A percentile compares a stretch with the other conserved stretches of the same genome.
These are phyloP conservation scores for Stemphylium beticola DNA, from an alignment of 2,329 filamentous ascomycete species.

Conservation along the genomic window DNA sequence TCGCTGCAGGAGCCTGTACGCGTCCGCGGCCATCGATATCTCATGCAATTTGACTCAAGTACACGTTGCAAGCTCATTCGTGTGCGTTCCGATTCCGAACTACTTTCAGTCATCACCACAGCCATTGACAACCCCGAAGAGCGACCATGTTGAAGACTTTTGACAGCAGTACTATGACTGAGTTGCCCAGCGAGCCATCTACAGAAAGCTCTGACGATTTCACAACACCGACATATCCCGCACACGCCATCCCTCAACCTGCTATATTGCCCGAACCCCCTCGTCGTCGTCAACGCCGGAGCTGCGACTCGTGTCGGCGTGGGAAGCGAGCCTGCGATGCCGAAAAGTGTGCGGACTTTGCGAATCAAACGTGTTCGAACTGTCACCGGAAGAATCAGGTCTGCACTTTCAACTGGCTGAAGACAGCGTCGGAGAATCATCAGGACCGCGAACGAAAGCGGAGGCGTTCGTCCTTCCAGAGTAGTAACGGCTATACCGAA, in stretches of 20 bases:
- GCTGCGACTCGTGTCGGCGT: slow-evolving; percentile 54
- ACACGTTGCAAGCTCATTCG: neutral
- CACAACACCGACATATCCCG: neutral
- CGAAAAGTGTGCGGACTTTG: slow-evolving; percentile 32
- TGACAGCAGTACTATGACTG: slow-evolving; percentile 5
- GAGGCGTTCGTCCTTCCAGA: slow-evolving; percentile 16
- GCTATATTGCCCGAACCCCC: neutral
- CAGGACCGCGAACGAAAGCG: neutral
- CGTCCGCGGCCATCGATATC: slow-evolving; percentile 1
- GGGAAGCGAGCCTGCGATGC: slow-evolving; percentile 55
- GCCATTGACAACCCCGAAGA: neutral
- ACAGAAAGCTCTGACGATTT: neutral
- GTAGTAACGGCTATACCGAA: neutral
- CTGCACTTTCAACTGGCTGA: slow-evolving; percentile 54
- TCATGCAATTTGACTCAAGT: slow-evolving; percentile 3
- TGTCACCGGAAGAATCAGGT: slow-evolving; percentile 52
- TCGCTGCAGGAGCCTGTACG: slow-evolving; percentile 2
- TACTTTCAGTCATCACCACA: neutral
- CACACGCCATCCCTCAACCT: neutral
- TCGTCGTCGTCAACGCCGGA: slow-evolving; percentile 32
- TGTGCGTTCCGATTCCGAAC: neutral
- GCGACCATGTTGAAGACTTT: slow-evolving; percentile 7
- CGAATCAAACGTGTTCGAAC: slow-evolving; percentile 46
- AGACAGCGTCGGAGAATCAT: slow-evolving; percentile 21
- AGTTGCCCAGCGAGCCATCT: neutral